A percentile compares a stretch with the other conserved stretches of the same genome.
Evolutionary conservation across 305 asterid genomes (phyloP).

Genomic region (Fraxinus baroniana): DNA sequence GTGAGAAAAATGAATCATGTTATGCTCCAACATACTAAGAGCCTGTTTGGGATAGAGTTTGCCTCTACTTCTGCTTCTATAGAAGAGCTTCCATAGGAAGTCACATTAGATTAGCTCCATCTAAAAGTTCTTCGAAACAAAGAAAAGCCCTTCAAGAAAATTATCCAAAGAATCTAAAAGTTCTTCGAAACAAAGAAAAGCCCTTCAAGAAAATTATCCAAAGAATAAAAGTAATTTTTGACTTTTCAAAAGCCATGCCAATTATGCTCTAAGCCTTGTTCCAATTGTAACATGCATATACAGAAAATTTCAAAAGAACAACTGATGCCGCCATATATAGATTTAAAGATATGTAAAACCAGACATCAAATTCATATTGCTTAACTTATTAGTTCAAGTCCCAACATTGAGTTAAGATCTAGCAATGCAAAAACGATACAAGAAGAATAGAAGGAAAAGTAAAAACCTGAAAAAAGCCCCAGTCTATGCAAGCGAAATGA

Average conservation of each 20-base stretch:
- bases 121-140: not conserved
- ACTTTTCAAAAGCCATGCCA: not conserved
- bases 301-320: not conserved
- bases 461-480: slow-evolving; percentile 52
- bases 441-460: not conserved
- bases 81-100: not conserved
- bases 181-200: not conserved
- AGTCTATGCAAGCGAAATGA: slow-evolving; percentile 45
- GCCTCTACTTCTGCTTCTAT: not conserved
- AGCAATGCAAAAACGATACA: not conserved
- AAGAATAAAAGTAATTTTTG: not conserved
- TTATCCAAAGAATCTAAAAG: not conserved
- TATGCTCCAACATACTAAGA: not conserved
- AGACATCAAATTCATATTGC: not conserved
- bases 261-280: not conserved
- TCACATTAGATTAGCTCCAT: not conserved
- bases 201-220: not conserved
- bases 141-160: not conserved
- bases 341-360: not conserved
- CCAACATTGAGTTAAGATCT: not conserved
- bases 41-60: not conserved
- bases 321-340: not conserved
- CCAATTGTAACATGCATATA: not conserved
- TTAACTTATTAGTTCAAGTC: not conserved
- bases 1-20: not conserved